phyloP scores from a whole-genome alignment of 2,329 filamentous ascomycete genomes.

The Penicillium sp. region DNA sequence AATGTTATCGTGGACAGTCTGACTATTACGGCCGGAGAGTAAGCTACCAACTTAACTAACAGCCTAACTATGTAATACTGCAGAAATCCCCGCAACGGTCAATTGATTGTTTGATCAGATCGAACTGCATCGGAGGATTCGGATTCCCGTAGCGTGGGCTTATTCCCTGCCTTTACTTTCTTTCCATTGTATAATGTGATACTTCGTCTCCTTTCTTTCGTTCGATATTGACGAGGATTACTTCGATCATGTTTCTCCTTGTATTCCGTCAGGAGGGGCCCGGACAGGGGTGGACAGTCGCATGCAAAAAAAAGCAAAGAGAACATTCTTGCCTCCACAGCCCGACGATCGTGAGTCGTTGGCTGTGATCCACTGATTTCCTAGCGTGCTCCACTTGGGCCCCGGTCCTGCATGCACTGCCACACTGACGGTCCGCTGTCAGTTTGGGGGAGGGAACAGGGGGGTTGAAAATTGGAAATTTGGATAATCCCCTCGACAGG shows the following conservation, averaged over 20 bases:
- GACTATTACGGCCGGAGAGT: too few relatives aligned
- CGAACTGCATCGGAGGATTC: slow-evolving; percentile 3
- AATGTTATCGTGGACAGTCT: too few relatives aligned
- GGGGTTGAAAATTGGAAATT: neutral
- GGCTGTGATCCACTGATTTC: slow-evolving; percentile 25
- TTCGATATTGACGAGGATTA: neutral
- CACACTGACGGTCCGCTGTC: slow-evolving; percentile 31
- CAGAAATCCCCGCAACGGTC: slow-evolving; percentile 5
- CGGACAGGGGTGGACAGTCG: neutral
- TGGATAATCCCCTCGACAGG: neutral
- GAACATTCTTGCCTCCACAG: slow-evolving; percentile 28
- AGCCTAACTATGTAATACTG: neutral
- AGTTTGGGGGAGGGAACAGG: slow-evolving; percentile 19
- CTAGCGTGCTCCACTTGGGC: slow-evolving; percentile 26
- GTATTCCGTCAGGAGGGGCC: neutral
- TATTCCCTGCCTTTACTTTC: neutral
- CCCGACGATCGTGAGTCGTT: slow-evolving; percentile 25
- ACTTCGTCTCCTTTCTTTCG: neutral
- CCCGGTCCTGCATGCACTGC: slow-evolving; percentile 31
- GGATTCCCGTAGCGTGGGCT: neutral
- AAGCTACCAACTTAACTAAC: too few relatives aligned
- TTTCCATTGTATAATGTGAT: too few relatives aligned
- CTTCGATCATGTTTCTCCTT: neutral
- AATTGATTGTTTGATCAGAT: neutral
- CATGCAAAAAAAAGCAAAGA: slow-evolving; percentile 20